Percentiles rank a stretch among this genome's conserved stretches.
phyloP scores from a whole-genome alignment of 768 basidiomycete genomes.

The Lactifluus piperatus region DNA sequence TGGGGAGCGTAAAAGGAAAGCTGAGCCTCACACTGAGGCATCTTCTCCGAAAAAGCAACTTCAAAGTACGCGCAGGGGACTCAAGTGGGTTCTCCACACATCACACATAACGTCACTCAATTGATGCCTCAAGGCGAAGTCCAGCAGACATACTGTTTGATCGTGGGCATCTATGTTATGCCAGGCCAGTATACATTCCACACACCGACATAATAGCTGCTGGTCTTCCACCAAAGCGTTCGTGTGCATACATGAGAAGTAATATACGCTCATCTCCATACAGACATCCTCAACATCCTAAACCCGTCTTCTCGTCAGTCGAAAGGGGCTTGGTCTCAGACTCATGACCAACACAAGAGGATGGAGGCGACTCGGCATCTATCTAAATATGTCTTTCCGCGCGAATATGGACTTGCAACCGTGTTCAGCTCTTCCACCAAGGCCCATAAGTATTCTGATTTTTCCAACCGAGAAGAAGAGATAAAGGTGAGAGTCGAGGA shows the following conservation, averaged over 20 bases:
- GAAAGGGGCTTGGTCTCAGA: slow-evolving; percentile 23
- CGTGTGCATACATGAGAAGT: slow-evolving; percentile 20
- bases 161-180: slow-evolving; percentile 60
- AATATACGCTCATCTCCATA: neutral
- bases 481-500: slow-evolving; percentile 44
- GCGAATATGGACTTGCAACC: slow-evolving; percentile 60
- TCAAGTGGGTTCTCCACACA: neutral
- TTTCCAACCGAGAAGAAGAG: slow-evolving; percentile 54
- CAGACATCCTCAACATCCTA: slow-evolving; percentile 63
- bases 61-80: neutral
- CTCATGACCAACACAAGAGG: slow-evolving; percentile 38
- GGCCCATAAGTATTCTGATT: slow-evolving; percentile 38
- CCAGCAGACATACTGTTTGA: slow-evolving; percentile 45
- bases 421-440: slow-evolving; percentile 37
- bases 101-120: neutral
- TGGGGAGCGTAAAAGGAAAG: slow-evolving; percentile 11
- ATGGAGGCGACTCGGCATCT: slow-evolving; percentile 50
- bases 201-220: slow-evolving; percentile 42
- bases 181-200: slow-evolving; percentile 45
- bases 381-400: slow-evolving; percentile 79
- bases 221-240: slow-evolving; percentile 65
- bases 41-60: slow-evolving; percentile 1
- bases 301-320: slow-evolving; percentile 35
- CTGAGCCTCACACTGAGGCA: neutral
- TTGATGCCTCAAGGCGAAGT: slow-evolving; percentile 28